Evolutionary conservation across 208 protist species (phyloP), one percentile per base, ranked within the genome.

Genomic region (Borovskyia barvae): DNA sequence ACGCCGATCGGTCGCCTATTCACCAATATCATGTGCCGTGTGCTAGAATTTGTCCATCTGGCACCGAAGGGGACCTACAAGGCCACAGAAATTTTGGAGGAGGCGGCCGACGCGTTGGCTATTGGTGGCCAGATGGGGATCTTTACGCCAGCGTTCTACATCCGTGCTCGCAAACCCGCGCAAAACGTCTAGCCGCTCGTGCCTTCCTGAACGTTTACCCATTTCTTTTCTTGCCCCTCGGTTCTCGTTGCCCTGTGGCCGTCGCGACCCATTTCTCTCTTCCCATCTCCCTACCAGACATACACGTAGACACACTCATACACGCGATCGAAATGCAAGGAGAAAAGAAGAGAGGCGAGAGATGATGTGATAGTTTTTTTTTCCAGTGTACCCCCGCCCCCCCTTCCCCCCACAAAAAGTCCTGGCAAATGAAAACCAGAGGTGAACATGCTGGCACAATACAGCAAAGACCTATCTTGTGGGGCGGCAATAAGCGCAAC

Each of bases 61-160:
- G 85, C 90, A 14, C 83, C 90, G 37, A 76, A 82, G 48, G 85
- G 89, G 17, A 90, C 90, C 7, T 75, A 82, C 61, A 85, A 92
- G 63, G 80, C 87, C 25, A 78, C 85, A 4, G 87, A 89, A 49
- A 92, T 98, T 54, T 78, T 98, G 24, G 82, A 93, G 56, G 82
- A 82, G 39, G 94, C 94, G 48, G 93, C 96, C 14, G 69, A 85
- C 39, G 80, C 58, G 35, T 85, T 98, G n/a, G 87, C 90, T n/a
- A 59, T 72, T 4, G 94, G 95, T 7, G 97, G 97, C 30, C 42
- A 92, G 61, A 65, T 73, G 41, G 80, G 84, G 45, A 93, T 97
- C 59, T 98, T 98, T 73, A 97, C 96, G 1, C 96, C 96, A 35
- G 69, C 80, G 66, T 94, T 93, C 73, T 97, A 91, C 68, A 65